phyloP scores from a whole-genome alignment of 2,329 filamentous ascomycete genomes.

The Dothideomycetes sp. region DNA sequence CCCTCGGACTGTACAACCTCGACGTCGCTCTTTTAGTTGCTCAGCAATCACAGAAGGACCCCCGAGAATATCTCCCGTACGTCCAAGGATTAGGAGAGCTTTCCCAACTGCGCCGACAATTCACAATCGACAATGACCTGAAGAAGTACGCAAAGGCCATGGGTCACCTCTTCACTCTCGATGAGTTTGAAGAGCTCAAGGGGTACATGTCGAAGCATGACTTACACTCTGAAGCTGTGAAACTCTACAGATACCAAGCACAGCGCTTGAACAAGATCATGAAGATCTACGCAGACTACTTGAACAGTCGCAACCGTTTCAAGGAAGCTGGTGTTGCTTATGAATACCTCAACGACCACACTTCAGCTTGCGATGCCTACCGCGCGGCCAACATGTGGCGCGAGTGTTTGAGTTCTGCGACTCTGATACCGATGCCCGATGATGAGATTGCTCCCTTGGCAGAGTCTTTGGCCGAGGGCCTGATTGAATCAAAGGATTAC shows the following conservation, averaged over 20 bases:
- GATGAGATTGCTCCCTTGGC: conserved; percentile 58
- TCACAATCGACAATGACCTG: conserved; percentile 82
- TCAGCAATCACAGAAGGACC: conserved; percentile 92
- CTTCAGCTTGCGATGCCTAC: conserved; percentile 70
- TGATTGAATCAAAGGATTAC: conserved; percentile 79
- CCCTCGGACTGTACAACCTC: conserved; percentile 82
- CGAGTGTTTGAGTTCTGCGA: conserved; percentile 73
- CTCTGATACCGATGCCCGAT: conserved; percentile 51
- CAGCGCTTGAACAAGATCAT: conserved; percentile 58
- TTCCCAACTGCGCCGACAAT: conserved; percentile 58
- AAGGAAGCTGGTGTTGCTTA: conserved; percentile 81
- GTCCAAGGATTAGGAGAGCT: conserved; percentile 76
- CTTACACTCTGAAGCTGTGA: conserved; percentile 67
- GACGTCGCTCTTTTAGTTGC: conserved; percentile 83
- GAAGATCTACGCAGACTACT: conserved; percentile 64
- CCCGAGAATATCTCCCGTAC: conserved; percentile 89
- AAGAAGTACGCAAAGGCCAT: conserved; percentile 68
- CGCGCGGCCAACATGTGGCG: conserved; percentile 80
- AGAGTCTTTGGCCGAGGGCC: conserved; percentile 62
- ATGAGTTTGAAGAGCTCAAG: conserved; percentile 66
- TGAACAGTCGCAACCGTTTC: conserved; percentile 64
- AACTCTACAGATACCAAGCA: conserved; percentile 73
- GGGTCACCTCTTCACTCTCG: conserved; percentile 59
- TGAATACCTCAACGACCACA: conserved; percentile 69
- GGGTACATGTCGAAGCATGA: conserved; percentile 67